Evolutionary conservation across 2,329 filamentous ascomycete species (phyloP), one percentile per base, ranked within the genome.

Genomic region (Mycocentrospora acerina): DNA sequence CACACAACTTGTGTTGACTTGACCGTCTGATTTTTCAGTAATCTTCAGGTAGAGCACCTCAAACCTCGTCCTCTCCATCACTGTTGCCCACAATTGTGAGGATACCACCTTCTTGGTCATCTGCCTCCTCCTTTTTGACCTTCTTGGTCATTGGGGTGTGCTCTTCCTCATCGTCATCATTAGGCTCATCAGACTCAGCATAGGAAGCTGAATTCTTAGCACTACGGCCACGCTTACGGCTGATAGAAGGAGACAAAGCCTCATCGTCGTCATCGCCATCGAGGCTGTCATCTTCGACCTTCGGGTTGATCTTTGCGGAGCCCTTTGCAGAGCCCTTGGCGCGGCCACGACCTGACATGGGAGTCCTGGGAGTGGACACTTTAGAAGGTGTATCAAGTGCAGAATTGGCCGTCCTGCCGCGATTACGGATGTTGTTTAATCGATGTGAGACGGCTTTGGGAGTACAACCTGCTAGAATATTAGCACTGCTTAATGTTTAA

Each of bases 361-460:
- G 37, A 15, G 35, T 42, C 33, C 29, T 46, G 2, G 36, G 29
- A 10, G 29, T 36, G 7, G 28, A 16, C 4, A 35, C 17, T 10
- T 35, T 37, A 32, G 37, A 42, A 10, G 35, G 18, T 24, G 32
- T 35, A 4, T 38, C 16, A 5, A 35, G 16, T 2, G 28, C 22
- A 5, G 29, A 8, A 5, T 19, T 24, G 5, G 39, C 25, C 10
- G 39, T 35, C 4, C 28, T 31, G 17, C 24, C 16, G 9, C 12
- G 27, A 13, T 2, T 15, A 8, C 35, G 13, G 28, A 24, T 2
- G 13, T 24, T 41, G 37, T 37, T 37, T 12, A 64, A 41, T n/a
- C 57, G 56, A 35, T 55, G 45, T 13, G 43, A 42, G 9, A 62
- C 42, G 12, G 60, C 59, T 26, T 62, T 64, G 29, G 55, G 45